These are phyloP conservation scores for Spergularia bocconei DNA, from an alignment of 148 eudicot species.

Conservation along the genomic window DNA sequence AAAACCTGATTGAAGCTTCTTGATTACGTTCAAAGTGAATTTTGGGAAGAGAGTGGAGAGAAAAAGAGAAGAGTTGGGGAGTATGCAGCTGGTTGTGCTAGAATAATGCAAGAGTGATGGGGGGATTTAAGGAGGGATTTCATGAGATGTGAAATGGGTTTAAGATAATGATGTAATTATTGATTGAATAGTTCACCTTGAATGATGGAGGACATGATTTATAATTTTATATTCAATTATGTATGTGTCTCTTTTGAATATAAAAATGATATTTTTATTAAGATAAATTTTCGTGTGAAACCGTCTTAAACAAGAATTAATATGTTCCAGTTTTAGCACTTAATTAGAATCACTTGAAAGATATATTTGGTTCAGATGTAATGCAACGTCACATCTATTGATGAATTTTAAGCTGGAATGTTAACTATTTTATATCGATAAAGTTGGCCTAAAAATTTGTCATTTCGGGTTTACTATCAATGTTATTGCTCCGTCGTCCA, in stretches of 20 bases:
- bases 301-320: too few species aligned
- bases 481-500: too few species aligned
- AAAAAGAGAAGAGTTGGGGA: slow-evolving; percentile 3
- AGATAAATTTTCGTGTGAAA: too few species aligned
- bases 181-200: slow-evolving; percentile 4
- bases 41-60: slow-evolving; percentile 12
- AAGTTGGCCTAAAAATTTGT: too few species aligned
- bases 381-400: too few species aligned
- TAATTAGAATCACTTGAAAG: too few species aligned
- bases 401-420: too few species aligned
- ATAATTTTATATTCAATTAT: neutral
- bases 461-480: too few species aligned
- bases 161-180: slow-evolving; percentile 5
- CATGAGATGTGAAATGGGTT: slow-evolving; percentile 32
- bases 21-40: slow-evolving; percentile 7
- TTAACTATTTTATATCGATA: too few species aligned
- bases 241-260: neutral
- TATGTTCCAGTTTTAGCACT: too few species aligned
- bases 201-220: slow-evolving; percentile 6
- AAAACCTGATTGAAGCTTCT: neutral
- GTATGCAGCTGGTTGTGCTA: neutral
- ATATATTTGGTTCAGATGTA: too few species aligned
- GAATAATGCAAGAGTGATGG: slow-evolving; percentile 3
- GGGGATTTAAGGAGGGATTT: slow-evolving; percentile 10
- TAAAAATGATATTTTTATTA: too few species aligned